phyloP scores from a whole-genome alignment of 2,329 filamentous ascomycete genomes.

The Xylaria sp. region DNA sequence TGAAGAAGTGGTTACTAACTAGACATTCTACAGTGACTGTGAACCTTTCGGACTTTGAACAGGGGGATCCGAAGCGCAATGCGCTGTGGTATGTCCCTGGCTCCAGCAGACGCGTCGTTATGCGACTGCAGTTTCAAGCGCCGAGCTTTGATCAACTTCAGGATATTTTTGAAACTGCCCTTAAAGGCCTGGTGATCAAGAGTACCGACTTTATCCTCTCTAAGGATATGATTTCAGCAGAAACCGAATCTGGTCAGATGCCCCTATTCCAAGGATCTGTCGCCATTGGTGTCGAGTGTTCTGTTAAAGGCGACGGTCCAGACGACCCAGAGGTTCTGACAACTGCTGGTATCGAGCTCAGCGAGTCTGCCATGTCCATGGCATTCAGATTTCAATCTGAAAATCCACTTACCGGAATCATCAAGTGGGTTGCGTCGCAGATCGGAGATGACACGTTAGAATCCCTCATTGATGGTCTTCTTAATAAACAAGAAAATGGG shows the following conservation, averaged over 20 bases:
- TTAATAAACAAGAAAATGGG: not conserved
- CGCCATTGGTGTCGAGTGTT: not conserved
- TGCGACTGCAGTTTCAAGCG: slow-evolving; percentile 5
- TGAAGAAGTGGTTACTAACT: too few species aligned
- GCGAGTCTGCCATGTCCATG: slow-evolving; percentile 1
- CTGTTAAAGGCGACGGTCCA: not conserved
- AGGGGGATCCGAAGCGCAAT: slow-evolving; percentile 2
- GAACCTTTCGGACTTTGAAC: too few species aligned
- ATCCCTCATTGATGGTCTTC: slow-evolving; percentile 10
- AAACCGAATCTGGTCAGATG: not conserved
- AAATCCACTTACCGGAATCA: slow-evolving; percentile 8
- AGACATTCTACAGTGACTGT: too few species aligned
- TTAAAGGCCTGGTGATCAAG: not conserved
- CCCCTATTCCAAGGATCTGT: not conserved
- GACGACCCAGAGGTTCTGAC: not conserved
- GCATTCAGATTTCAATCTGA: slow-evolving; percentile 1
- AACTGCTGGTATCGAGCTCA: not conserved
- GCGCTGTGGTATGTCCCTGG: slow-evolving; percentile 3
- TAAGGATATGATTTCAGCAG: not conserved
- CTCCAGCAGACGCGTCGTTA: not conserved
- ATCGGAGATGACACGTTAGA: slow-evolving; percentile 20
- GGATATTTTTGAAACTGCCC: not conserved
- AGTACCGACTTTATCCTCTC: not conserved
- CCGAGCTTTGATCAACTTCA: not conserved
- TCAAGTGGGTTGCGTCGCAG: slow-evolving; percentile 17